Evolutionary conservation across 768 basidiomycete genomes (phyloP), one percentile per base, ranked within the genome.

Genomic region (Leccinum variicolor): DNA sequence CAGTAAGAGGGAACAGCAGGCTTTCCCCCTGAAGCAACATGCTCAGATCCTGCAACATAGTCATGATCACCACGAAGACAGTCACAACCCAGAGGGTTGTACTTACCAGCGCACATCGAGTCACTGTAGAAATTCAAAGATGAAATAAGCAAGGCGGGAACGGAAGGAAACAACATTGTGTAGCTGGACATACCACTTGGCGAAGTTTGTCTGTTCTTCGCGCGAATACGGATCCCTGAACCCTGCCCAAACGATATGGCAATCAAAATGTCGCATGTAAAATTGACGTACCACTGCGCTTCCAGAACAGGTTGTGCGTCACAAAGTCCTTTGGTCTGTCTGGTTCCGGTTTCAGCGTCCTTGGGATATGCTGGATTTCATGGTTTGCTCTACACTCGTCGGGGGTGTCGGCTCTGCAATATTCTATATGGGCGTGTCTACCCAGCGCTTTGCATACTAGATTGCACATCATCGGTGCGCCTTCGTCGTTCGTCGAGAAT

Each of bases 181-280:
- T 29, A 28, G 19, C 3, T 51, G 9, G 15, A 67, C 77, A 48
- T 62, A 82, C 81, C 84, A 86, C 62, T 79, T 79, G 1, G 74
- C 66, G 63, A 85, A 86, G 52, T 77, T 75, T 0, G 73, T 51
- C 62, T 80, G 80, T 50, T 85, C 83, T 41, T 84, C 82, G 7
- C 75, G 75, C 5, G 83, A 77, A 61, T 86, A 86, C 0, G 84
- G 85, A 65, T 86, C 84, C 71, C 79, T 83, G 74, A 85, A 86
- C 6, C 82, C 84, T 84, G 50, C 13, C 50, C 14, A 7, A 19
- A 53, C 6, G 15, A 49, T 62, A 11, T 54, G 47, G 1, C 11
- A 26, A 36, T 17, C n/a, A 19, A 59, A 6, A 13, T 0, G 15
- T 2, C 1, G 1, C 3, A 6, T n/a, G 14, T 1, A 21, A 31